A percentile compares a stretch with the other conserved stretches of the same genome.
phyloP scores from a whole-genome alignment of 257 asterid genomes.

The Penstemon newberryi region DNA sequence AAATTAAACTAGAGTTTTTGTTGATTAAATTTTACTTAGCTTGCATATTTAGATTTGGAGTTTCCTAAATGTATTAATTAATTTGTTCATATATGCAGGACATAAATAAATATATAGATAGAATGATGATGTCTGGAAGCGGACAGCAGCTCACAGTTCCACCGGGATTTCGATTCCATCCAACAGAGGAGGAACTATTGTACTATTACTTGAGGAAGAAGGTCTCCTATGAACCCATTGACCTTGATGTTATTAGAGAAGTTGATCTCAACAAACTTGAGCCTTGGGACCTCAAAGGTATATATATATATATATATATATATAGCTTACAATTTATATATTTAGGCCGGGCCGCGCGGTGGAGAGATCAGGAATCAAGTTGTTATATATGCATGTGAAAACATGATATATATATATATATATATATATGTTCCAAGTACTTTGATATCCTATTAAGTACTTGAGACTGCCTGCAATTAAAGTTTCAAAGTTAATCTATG shows the following conservation, averaged over 20 bases:
- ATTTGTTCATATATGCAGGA: conserved; percentile 21
- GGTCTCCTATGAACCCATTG: conserved; percentile 77
- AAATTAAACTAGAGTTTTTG: no score
- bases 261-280: conserved; percentile 92
- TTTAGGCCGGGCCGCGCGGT: no score
- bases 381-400: no score
- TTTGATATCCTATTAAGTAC: no score
- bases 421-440: no score
- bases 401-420: no score
- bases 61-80: background rate
- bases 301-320: background rate
- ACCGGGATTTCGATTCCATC: conserved; percentile 87
- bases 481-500: background rate
- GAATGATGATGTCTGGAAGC: conserved; percentile 43
- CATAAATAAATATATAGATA: background rate
- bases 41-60: no score
- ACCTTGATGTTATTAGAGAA: conserved; percentile 71
- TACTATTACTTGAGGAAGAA: conserved; percentile 77
- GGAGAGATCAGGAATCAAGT: no score
- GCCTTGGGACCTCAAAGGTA: conserved; percentile 94
- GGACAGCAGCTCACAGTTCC: conserved; percentile 61
- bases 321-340: no score
- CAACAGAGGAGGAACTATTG: conserved; percentile 79
- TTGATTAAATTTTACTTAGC: no score
- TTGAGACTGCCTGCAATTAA: no score